Evolutionary conservation across 2,329 filamentous ascomycete species (phyloP).

Genomic region (Zymoseptoria tritici): DNA sequence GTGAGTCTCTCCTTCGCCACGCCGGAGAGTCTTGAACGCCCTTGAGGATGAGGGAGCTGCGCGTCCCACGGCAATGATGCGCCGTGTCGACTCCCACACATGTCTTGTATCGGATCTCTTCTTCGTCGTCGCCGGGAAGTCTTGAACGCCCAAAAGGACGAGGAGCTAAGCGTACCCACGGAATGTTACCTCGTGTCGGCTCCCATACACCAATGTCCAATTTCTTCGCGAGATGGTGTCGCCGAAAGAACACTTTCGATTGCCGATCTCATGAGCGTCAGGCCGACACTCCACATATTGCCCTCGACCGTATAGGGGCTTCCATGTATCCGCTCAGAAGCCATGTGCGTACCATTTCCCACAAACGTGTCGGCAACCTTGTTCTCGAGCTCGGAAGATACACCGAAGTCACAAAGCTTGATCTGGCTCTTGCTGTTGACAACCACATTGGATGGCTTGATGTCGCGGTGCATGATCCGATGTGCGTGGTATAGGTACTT

Average conservation of each 20-base stretch:
- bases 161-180: background rate
- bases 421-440: slow-evolving; percentile 54
- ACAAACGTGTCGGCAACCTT: slow-evolving; percentile 94
- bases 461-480: slow-evolving; percentile 97
- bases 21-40: too few relatives aligned
- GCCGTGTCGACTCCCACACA: too few relatives aligned
- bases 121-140: too few relatives aligned
- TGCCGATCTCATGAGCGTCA: too few relatives aligned
- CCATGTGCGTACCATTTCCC: slow-evolving; percentile 98
- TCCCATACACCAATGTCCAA: background rate
- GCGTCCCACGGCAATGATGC: too few relatives aligned
- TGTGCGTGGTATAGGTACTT: slow-evolving; percentile 93
- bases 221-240: too few relatives aligned
- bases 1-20: too few relatives aligned
- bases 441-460: slow-evolving; percentile 92
- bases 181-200: background rate
- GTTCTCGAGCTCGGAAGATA: slow-evolving; percentile 97
- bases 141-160: background rate
- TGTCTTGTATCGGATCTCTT: too few relatives aligned
- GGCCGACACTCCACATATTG: too few relatives aligned
- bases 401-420: slow-evolving; percentile 97
- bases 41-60: too few relatives aligned
- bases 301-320: slow-evolving; percentile 97
- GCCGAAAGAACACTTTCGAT: too few relatives aligned
- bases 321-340: slow-evolving; percentile 93